phyloP scores from a whole-genome alignment of 2,329 filamentous ascomycete species.

The Colletotrichum sidae region DNA sequence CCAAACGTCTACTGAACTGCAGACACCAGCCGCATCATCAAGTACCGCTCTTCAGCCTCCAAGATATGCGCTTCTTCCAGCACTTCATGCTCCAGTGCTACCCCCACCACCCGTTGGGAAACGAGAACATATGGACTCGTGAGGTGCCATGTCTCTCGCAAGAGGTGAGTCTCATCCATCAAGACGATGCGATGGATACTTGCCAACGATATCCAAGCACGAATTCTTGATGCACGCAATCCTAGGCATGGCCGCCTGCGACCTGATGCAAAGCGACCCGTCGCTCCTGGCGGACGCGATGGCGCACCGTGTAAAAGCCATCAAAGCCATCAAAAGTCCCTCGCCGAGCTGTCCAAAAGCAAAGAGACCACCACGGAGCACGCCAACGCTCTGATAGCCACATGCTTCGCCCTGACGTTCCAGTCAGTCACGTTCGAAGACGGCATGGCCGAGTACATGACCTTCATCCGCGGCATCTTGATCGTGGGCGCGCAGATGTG shows the following conservation, averaged over 20 bases:
- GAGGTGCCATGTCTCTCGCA: conserved; percentile 76
- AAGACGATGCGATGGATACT: neutral
- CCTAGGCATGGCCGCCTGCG: conserved; percentile 74
- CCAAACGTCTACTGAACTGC: conserved; percentile 2
- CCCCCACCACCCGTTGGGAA: conserved; percentile 73
- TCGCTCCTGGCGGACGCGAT: conserved; percentile 69
- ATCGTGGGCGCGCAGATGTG: conserved; percentile 67
- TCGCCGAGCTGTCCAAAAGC: conserved; percentile 54
- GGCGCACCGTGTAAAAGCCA: conserved; percentile 73
- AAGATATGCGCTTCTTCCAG: conserved; percentile 77
- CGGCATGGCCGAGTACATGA: conserved; percentile 71
- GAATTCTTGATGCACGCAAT: conserved; percentile 79
- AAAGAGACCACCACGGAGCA: conserved; percentile 60
- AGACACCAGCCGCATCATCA: conserved; percentile 62
- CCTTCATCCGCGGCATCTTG: conserved; percentile 68
- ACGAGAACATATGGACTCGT: conserved; percentile 75
- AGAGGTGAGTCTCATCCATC: conserved; percentile 57
- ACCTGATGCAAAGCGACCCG: conserved; percentile 65
- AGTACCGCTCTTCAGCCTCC: conserved; percentile 68
- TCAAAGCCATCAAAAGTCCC: conserved; percentile 70
- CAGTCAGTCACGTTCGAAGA: conserved; percentile 69
- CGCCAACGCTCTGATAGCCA: conserved; percentile 69
- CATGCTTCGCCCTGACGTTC: conserved; percentile 70
- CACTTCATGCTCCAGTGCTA: conserved; percentile 72
- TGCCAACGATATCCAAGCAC: conserved; percentile 54